A percentile compares a stretch with the other conserved stretches of the same genome.
These are phyloP conservation scores for Aspergillus quadricinctus DNA, from an alignment of 2,329 filamentous ascomycete genomes.

Conservation along the genomic window DNA sequence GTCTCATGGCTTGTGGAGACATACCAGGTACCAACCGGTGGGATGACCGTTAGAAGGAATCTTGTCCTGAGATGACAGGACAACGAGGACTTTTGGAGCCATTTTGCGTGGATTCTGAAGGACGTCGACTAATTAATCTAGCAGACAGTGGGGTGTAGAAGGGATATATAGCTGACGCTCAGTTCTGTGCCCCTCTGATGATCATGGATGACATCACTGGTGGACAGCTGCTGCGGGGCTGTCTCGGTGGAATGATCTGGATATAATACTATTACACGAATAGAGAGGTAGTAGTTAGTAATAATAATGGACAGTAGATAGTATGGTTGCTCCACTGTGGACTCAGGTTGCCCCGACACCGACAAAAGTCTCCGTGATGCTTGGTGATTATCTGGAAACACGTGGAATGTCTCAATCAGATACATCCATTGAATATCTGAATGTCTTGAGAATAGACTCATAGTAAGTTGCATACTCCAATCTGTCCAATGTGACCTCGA, in stretches of 20 bases:
- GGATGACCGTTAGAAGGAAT: slow-evolving; percentile 43
- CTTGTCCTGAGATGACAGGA: slow-evolving; percentile 60
- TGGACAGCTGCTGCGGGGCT: neutral
- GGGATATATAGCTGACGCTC: neutral
- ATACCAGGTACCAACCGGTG: slow-evolving; percentile 68
- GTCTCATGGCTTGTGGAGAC: neutral
- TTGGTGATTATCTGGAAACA: too few relatives aligned
- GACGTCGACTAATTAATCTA: neutral
- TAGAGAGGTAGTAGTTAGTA: neutral
- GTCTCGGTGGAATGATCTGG: neutral
- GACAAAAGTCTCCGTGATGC: neutral
- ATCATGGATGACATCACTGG: neutral
- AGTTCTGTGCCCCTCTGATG: neutral
- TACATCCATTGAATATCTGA: too few relatives aligned
- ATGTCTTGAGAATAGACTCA: too few relatives aligned
- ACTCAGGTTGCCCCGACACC: neutral
- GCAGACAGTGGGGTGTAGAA: neutral
- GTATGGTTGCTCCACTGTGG: neutral
- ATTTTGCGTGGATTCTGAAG: slow-evolving; percentile 13
- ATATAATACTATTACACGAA: neutral
- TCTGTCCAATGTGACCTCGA: too few relatives aligned
- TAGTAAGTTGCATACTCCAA: too few relatives aligned
- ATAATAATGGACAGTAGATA: neutral
- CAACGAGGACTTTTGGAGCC: slow-evolving; percentile 61
- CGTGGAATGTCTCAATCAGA: too few relatives aligned